A percentile compares a stretch with the other conserved stretches of the same genome.
Conservation (phyloP, 306 rosid genomes). For the Bauhinia variegata region DNA sequence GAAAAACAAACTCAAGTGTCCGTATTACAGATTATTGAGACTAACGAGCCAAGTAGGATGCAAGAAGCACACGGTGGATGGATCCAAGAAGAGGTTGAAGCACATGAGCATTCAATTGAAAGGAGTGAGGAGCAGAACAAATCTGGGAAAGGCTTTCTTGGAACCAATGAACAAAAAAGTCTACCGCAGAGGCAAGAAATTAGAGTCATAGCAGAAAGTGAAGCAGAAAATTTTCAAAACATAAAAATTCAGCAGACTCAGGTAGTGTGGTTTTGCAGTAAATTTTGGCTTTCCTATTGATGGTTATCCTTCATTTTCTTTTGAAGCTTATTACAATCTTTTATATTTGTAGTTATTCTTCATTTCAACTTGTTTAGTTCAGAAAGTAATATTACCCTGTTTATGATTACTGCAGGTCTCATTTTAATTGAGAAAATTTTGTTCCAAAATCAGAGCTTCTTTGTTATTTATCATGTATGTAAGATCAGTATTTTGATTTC, state of each 20-base stretch:
- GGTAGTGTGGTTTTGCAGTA: slow-evolving; percentile 24
- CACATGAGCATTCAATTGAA: neutral
- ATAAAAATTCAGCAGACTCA: slow-evolving; percentile 14
- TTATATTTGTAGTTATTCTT: neutral
- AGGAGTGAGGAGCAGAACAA: slow-evolving; percentile 8
- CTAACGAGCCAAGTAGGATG: neutral
- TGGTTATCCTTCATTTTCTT: neutral
- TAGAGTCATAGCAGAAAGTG: slow-evolving; percentile 3
- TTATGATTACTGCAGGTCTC: neutral
- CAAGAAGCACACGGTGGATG: neutral
- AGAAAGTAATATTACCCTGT: neutral
- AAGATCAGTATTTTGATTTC: neutral
- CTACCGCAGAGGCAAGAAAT: neutral
- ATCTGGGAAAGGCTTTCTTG: slow-evolving; percentile 3
- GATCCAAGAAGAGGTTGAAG: slow-evolving; percentile 8
- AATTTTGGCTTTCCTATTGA: slow-evolving; percentile 8
- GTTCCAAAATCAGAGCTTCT: neutral
- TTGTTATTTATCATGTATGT: neutral
- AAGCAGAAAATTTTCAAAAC: neutral
- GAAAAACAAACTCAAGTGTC: neutral
- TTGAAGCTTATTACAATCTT: neutral
- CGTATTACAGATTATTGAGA: neutral
- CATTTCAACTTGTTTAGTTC: neutral
- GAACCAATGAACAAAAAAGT: neutral
- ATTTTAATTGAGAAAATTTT: neutral